Base-by-base conservation (phyloP, 768 basidiomycete species). In the Xerocomus brunneocitrinus region DNA sequence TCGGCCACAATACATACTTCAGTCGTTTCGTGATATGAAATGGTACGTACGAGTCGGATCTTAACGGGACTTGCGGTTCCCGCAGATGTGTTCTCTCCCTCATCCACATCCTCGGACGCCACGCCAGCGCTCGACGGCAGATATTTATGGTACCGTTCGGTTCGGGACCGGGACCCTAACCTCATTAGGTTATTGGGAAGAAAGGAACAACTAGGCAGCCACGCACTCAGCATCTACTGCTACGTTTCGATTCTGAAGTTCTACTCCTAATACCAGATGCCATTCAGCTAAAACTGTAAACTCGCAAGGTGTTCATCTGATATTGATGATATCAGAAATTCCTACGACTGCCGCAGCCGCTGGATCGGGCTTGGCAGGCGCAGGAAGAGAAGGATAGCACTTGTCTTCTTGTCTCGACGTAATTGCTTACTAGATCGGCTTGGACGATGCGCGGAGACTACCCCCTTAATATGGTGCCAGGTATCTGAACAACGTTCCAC, bases 21-120 rank as follows among this genome's bases (percentile, higher is more conserved):
- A 27, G 27, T 32, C 12, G 3, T 10, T 32, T 32, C 31, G 12
- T 12, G 30, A 45, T 31, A n/a, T 14, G 32, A 34, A 14, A 30
- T n/a, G n/a, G 47, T 30, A 48, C 36, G 47, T 48, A 48, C 46
- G 22, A 16, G 43, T 10, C 44, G 44, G 44, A 31, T 31, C 44
- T 35, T 24, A n/a, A 25, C 34, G 44, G 44, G 28, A 31, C n/a
- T 35, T 25, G 14, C 34, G 24, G 32, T 24, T 47, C 28, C 14
- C 46, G 46, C 5, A 31, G 9, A 19, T 10, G 42, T 7, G n/a
- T 31, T 31, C 28, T 45, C 41, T n/a, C 10, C 14, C 14, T 22
- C n/a, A n/a, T 24, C 10, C 14, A 35, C 8, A 7, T 44, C 56
- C 38, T 47, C 56, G 56, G 56, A 47, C 25, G 40, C 40, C 44